Evolutionary conservation across 495 filamentous ascomycete species (phyloP), one percentile per base, ranked within the genome.

Genomic region (Gamarada debralockiae): DNA sequence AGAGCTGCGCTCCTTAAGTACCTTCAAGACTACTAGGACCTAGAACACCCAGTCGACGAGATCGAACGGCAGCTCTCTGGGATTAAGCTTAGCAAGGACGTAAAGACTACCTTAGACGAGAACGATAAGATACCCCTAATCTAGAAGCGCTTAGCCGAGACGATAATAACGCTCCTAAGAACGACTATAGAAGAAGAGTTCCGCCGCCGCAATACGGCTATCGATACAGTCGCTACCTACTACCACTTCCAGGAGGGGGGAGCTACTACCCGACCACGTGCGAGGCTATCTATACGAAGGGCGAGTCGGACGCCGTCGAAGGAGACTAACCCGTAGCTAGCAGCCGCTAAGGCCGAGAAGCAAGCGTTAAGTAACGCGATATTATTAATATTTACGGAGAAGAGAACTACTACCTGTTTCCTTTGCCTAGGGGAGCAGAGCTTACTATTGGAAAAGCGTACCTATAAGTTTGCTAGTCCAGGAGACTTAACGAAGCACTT

Each of bases 401-500:
- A 68, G 51, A 67, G 67, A 44, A 64, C 68, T 45, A 61, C 48
- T 10, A 67, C 64, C 56, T 74, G 62, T 54, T 74, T 73, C 55
- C 52, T 73, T 38, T 74, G 61, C 47, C 22, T 74, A 43, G 65
- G 70, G 36, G 59, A 73, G 41, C 24, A 59, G 41, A 55, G 41
- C 45, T 54, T 71, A 27, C 62, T 59, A 38, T 46, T 65, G 14
- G 42, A 57, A 41, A 61, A 60, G 55, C 65, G 62, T 25, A 57
- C 53, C 6, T 58, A 67, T 45, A 59, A 43, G 47, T 72, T 70
- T 55, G 45, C 40, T 27, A 68, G 45, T 43, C 59, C 64, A 43
- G 55, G 62, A 55, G 62, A 69, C 52, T 53, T 74, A 36, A 69
- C 61, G 14, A 74, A 72, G 55, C 63, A 74, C 53, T 72, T 74